Evolutionary conservation across 768 basidiomycete genomes (phyloP), one percentile per base, ranked within the genome.

Genomic region (Suillus americanus): DNA sequence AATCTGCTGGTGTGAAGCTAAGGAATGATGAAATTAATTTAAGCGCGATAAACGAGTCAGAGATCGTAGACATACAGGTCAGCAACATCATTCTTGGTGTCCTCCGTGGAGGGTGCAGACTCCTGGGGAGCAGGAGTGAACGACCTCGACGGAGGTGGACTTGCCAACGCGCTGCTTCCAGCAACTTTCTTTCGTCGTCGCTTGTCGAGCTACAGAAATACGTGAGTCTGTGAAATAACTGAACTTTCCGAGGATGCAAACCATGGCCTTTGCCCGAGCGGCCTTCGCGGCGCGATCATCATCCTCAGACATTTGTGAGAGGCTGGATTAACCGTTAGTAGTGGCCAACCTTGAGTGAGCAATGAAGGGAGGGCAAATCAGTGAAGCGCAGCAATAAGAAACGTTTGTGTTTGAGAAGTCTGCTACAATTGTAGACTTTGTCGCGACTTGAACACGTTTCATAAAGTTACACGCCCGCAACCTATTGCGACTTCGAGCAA

Each of bases 181-280:
- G 79, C 80, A 46, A 81, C 80, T 75, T 91, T 92, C 79, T 90
- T 86, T 70, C 88, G 88, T 68, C 90, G 90, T 65, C 89, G 85
- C 77, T 91, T 92, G 82, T 93, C 92, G 74, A 94, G 83, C 91
- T 94, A 75, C 54, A 68, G 61, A 66, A 53, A 53, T 55, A 60
- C 28, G 41, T 61, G 28, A 60, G 56, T 54, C 25, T 65, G 30
- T 71, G 62, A 25, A 35, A 28, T 63, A 0, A 23, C 35, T 57
- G 25, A 56, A 23, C 16, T 28, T 30, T 61, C 20, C 48, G 60
- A 35, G 46, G 59, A 63, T 60, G 75, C 83, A 64, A 74, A 94
- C 93, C 86, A 95, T 72, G 57, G 90, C 92, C 75, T 90, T 92
- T 62, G 90, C 93, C 66, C 93, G 86, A 3, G 93, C 93, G 62